Base-by-base conservation (phyloP, 2,329 filamentous ascomycete genomes). In the Sporothrix inflata region DNA sequence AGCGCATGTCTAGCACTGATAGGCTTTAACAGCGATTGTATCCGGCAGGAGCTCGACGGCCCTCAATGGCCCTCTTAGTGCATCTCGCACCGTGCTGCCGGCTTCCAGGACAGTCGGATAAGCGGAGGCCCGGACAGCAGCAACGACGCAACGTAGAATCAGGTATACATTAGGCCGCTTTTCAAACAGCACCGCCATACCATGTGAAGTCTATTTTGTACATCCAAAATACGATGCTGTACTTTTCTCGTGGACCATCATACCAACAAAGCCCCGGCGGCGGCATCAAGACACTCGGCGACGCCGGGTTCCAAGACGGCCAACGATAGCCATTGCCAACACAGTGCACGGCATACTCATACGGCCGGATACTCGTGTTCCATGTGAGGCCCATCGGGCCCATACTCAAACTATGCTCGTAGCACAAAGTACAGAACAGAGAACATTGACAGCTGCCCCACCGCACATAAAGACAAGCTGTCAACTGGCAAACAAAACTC, bases 271-370 rank as follows among this genome's bases (percentile, higher is more conserved):
- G 40, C 16, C 19, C 27, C 27, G 63, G 63, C 63, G 42, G 60
- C 60, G 60, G 60, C 38, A 45, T 77, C 75, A 71, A 77, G 75
- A 76, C 74, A 42, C 38, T 65, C 60, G 60, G 60, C 60, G 8
- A 65, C 60, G 38, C 60, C 60, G 60, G 60, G 8, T 40, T 65
- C 55, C 55, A 42, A 27, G 38, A 6, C 34, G 60, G 21, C 60
- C 38, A n/a, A 45, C 19, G 21, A 45, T 45, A 45, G 21, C 38
- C 60, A 65, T 38, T 27, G 21, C 60, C 60, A 65, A 45, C 60
- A 45, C 60, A 45, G 60, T 65, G 60, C 21, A 42, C 21, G 38
- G 11, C 16, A 2, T 9, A 7, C 38, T 63, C 14, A 14, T 57
- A 57, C 27, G 53, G 24, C 16, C 24, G 16, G 45, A 47, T 47